Evolutionary conservation across 805 yeast genomes (phyloP).

Genomic region (Ogataea nitratoaversa): DNA sequence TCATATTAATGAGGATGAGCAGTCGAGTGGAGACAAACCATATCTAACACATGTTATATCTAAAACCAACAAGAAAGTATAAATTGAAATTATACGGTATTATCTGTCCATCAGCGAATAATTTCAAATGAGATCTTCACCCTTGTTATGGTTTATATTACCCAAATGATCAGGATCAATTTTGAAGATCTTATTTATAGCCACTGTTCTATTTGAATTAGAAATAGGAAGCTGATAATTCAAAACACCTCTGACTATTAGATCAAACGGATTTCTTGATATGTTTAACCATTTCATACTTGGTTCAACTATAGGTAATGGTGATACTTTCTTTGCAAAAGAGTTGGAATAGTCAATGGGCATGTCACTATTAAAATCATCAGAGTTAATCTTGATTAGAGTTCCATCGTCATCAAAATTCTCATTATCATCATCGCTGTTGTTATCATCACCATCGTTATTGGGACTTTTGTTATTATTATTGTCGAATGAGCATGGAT

Average conservation of each 20-base stretch:
- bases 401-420: conserved; percentile 2
- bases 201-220: conserved; percentile 48
- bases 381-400: not conserved
- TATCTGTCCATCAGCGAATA: too few species aligned
- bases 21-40: too few species aligned
- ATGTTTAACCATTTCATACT: conserved; percentile 67
- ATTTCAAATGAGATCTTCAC: too few species aligned
- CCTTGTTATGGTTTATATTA: not conserved
- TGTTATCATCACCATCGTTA: conserved; percentile 14
- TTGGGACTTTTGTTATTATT: conserved; percentile 4
- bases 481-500: conserved; percentile 55
- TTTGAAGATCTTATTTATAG: conserved; percentile 53
- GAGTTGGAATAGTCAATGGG: not conserved
- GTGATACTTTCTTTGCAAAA: not conserved
- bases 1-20: too few species aligned
- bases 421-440: conserved; percentile 13
- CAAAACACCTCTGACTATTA: conserved; percentile 78
- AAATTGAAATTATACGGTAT: too few species aligned
- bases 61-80: too few species aligned
- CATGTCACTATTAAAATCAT: too few species aligned
- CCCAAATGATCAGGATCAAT: conserved; percentile 45
- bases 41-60: too few species aligned
- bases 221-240: conserved; percentile 71
- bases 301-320: conserved; percentile 20
- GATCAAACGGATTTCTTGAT: conserved; percentile 76